Percentiles rank a stretch among this genome's conserved stretches.
phyloP scores from a whole-genome alignment of 2,329 filamentous ascomycete genomes.

The Neofusicoccum umdonicola region DNA sequence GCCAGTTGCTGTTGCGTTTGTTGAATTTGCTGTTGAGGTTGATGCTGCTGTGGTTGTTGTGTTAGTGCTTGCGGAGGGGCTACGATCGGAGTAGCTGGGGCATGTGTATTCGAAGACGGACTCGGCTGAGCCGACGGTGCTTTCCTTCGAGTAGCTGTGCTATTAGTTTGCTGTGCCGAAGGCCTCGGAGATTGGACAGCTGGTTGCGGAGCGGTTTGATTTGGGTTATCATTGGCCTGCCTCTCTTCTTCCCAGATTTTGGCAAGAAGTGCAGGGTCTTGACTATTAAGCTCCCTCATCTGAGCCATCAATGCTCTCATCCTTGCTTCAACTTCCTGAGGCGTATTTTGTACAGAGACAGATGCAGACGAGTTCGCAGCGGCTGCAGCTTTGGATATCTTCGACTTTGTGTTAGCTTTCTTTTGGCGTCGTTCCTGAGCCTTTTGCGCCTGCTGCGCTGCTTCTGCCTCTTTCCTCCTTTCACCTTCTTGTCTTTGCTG shows the following conservation, averaged over 20 bases:
- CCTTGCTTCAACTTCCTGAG: conserved; percentile 40
- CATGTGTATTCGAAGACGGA: not conserved
- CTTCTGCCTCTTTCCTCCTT: conserved; percentile 21
- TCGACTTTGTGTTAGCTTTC: conserved; percentile 27
- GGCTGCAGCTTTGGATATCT: conserved; percentile 25
- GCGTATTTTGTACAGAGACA: not conserved
- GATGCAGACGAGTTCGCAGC: conserved; percentile 12
- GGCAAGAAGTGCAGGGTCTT: conserved; percentile 55
- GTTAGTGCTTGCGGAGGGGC: too few species aligned
- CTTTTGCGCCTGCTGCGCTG: not conserved
- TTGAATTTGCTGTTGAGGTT: not conserved
- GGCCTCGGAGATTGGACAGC: not conserved
- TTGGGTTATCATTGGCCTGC: conserved; percentile 30
- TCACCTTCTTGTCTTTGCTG: conserved; percentile 15
- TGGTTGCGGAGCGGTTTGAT: not conserved
- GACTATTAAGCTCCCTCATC: conserved; percentile 56
- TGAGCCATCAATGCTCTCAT: conserved; percentile 57
- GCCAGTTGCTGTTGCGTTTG: not conserved
- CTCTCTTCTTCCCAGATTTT: conserved; percentile 57
- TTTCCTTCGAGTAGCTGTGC: not conserved
- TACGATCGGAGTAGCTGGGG: not conserved
- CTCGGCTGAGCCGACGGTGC: not conserved
- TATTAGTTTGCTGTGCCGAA: not conserved
- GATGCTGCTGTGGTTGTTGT: not conserved
- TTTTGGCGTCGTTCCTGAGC: conserved; percentile 16